Evolutionary conservation across 257 asterid species (phyloP).

Genomic region (Striga asiatica): DNA sequence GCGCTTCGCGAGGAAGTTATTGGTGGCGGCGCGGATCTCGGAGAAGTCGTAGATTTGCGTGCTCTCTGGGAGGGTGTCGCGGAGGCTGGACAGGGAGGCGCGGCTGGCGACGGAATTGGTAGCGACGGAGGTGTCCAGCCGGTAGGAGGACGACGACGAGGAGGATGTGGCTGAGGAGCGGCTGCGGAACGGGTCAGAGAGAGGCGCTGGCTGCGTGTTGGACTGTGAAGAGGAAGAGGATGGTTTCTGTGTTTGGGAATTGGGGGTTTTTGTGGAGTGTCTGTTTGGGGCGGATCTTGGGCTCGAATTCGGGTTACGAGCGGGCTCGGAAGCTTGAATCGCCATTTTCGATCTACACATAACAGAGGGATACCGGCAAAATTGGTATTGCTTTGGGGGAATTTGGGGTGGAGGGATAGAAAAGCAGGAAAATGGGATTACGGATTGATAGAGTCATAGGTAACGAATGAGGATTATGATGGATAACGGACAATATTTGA

Average conservation of each 20-base stretch:
- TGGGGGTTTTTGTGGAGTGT: not conserved
- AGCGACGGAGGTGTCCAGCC: conserved; percentile 43
- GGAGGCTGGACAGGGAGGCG: conserved; percentile 49
- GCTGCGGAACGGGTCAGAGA: conserved; percentile 19
- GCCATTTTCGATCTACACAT: conserved; percentile 50
- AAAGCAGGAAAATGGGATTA: too few relatives aligned
- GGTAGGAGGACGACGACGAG: conserved; percentile 25
- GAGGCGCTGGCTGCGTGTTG: not conserved
- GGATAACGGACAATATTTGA: too few relatives aligned
- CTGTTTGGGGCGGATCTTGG: not conserved
- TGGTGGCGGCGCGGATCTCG: conserved; percentile 83
- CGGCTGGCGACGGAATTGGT: conserved; percentile 49
- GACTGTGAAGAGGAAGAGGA: conserved; percentile 18
- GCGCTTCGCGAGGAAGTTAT: conserved; percentile 73
- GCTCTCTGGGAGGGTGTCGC: conserved; percentile 45
- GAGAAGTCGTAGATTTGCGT: conserved; percentile 60
- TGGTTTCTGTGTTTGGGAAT: too few relatives aligned
- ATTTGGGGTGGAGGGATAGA: not conserved
- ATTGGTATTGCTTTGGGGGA: not conserved
- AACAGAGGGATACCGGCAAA: conserved; percentile 6
- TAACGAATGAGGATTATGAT: too few relatives aligned
- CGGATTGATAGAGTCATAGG: too few relatives aligned
- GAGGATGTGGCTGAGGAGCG: conserved; percentile 14
- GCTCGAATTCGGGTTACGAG: conserved; percentile 11
- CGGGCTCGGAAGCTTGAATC: conserved; percentile 25